Conservation (phyloP, 73 alveolate genomes). For the Diophrys appendiculata region DNA sequence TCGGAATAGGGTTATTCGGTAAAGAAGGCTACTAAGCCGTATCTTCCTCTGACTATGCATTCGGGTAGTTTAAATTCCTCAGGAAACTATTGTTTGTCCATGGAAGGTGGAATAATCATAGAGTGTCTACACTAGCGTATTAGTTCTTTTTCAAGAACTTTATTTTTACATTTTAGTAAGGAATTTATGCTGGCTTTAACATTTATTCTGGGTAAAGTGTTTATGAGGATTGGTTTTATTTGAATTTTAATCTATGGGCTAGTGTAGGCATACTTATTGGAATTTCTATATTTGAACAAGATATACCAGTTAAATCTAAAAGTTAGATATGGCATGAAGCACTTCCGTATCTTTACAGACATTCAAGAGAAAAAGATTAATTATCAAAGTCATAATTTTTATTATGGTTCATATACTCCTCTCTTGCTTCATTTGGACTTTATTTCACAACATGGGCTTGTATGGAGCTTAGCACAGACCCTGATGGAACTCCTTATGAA, state of each 20-base stretch:
- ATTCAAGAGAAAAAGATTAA: not conserved
- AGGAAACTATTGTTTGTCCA: conserved; percentile 88
- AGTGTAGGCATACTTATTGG: too few relatives aligned
- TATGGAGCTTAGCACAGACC: not conserved
- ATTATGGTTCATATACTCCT: not conserved
- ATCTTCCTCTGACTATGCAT: conserved; percentile 90
- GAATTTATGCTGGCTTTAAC: not conserved
- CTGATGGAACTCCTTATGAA: not conserved
- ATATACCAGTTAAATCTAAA: not conserved
- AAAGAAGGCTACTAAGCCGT: conserved; percentile 95
- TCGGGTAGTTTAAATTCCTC: conserved; percentile 78
- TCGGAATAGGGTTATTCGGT: conserved; percentile 95
- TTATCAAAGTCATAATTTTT: not conserved
- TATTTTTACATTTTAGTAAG: conserved; percentile 15
- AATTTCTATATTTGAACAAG: not conserved
- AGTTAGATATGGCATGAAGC: not conserved
- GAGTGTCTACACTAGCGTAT: conserved; percentile 73
- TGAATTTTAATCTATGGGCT: not conserved
- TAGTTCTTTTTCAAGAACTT: conserved; percentile 84
- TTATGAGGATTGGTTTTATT: not conserved
- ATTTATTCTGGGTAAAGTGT: not conserved
- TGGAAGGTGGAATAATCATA: conserved; percentile 86
- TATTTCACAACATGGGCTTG: not conserved
- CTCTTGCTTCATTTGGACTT: not conserved
- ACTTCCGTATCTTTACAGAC: not conserved